phyloP scores from a whole-genome alignment of 2,329 filamentous ascomycete species.

The Amauroascus niger region DNA sequence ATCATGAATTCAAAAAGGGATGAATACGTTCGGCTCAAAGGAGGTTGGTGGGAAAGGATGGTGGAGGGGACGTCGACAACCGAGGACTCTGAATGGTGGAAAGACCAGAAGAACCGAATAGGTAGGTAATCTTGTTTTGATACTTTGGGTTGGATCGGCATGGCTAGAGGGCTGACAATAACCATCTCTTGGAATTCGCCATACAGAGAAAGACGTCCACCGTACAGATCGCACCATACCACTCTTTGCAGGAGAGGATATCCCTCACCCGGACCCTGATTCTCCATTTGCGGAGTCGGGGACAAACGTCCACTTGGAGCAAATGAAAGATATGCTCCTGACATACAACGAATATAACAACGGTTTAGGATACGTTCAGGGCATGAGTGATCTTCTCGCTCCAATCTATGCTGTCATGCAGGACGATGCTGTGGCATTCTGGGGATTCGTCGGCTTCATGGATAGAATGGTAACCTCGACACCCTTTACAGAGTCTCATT shows the following conservation, averaged over 20 bases:
- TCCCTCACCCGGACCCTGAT: conserved; percentile 88
- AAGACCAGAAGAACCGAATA: conserved; percentile 85
- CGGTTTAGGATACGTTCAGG: conserved; percentile 92
- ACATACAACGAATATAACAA: conserved; percentile 98
- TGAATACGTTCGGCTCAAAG: conserved; percentile 89
- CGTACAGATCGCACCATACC: conserved; percentile 88
- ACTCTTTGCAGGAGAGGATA: conserved; percentile 94
- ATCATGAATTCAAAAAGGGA: conserved; percentile 78
- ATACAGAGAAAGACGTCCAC: conserved; percentile 93
- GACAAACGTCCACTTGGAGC: conserved; percentile 94
- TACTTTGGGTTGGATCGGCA: not conserved
- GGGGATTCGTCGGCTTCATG: conserved; percentile 95
- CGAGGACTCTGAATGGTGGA: conserved; percentile 90
- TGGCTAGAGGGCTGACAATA: conserved; percentile 25
- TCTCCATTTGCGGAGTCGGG: conserved; percentile 88
- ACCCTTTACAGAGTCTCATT: not conserved
- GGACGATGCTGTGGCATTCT: conserved; percentile 93
- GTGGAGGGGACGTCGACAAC: conserved; percentile 69
- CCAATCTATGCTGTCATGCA: conserved; percentile 96
- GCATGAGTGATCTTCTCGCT: conserved; percentile 93
- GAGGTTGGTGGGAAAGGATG: conserved; percentile 90
- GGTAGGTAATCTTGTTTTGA: conserved; percentile 47
- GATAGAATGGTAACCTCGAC: conserved; percentile 60
- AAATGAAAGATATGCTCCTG: conserved; percentile 98
- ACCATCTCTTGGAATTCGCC: conserved; percentile 46